Base-by-base conservation (phyloP, 495 filamentous ascomycete genomes). In the Penicillium ucsense region DNA sequence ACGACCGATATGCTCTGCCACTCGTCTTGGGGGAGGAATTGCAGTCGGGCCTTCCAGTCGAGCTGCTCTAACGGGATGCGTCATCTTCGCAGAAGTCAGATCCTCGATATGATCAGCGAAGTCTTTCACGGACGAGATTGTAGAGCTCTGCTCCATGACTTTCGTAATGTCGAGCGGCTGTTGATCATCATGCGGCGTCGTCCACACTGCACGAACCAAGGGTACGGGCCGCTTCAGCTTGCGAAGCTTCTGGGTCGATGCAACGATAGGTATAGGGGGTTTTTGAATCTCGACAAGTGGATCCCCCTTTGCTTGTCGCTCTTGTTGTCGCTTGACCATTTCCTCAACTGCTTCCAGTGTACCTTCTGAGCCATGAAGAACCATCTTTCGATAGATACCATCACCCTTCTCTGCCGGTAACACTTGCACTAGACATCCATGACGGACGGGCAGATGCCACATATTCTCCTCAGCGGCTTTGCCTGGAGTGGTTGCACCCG, bases 341-440 rank as follows among this genome's bases (percentile, higher is more conserved):
- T 52, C 55, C 34, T 56, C 52, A 8, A 67, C 65, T 20, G 66
- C 9, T 42, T 64, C 64, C 43, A 63, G 46, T 2, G 56, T 63
- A 41, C 55, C 55, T 10, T 59, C 56, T 0, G 67, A 63, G 6
- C 66, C 71, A 27, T 61, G 55, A 35, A 74, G 32, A 37, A 71
- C 48, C 9, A 67, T 64, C 48, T 59, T 66, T 30, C 71, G 67
- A 41, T 54, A 41, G 0, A 52, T 27, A 10, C 69, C 67, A 31
- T 66, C 58, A 42, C 62, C 66, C 39, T 72, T 57, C 0, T 32
- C 11, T 10, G 60, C 36, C 36, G 53, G 50, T 27, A 68, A 31
- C 3, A 70, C 58, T 34, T 65, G 71, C 30, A 74, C 62, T 31
- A 59, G 58, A 42, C 71, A 72, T 30, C 69, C 71, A 47, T 71